phyloP scores from a whole-genome alignment of 2,329 filamentous ascomycete genomes.

The Fusarium oligoseptatum region DNA sequence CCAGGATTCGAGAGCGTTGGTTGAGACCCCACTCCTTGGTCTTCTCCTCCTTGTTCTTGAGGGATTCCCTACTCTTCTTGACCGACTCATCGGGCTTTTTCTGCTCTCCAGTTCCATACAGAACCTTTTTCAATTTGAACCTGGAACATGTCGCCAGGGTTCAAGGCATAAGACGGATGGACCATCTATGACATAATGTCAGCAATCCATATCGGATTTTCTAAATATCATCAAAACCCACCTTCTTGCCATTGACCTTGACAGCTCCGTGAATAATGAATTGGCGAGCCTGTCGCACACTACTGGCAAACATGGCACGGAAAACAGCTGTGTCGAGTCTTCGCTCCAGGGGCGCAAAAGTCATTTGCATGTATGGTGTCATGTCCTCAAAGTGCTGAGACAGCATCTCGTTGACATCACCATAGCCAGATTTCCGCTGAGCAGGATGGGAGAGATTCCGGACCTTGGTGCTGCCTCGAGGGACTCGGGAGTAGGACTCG shows the following conservation, averaged over 20 bases:
- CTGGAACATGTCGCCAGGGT: slow-evolving; percentile 98
- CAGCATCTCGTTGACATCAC: slow-evolving; percentile 51
- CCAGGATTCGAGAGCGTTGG: slow-evolving; percentile 32
- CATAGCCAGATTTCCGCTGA: slow-evolving; percentile 43
- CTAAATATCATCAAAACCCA: slow-evolving; percentile 52
- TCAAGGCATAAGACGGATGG: slow-evolving; percentile 92
- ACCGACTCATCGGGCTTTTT: slow-evolving; percentile 62
- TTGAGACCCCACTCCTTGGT: slow-evolving; percentile 40
- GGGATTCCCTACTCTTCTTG: slow-evolving; percentile 44
- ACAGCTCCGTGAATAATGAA: slow-evolving; percentile 95
- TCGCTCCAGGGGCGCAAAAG: slow-evolving; percentile 90
- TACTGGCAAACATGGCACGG: slow-evolving; percentile 93
- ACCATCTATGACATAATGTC: slow-evolving; percentile 74
- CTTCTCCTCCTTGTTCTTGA: slow-evolving; percentile 46
- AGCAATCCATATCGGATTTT: background rate
- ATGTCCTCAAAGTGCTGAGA: slow-evolving; percentile 55
- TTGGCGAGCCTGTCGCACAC: slow-evolving; percentile 90
- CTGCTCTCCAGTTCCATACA: slow-evolving; percentile 85
- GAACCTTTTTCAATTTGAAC: slow-evolving; percentile 89
- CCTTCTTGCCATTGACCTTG: slow-evolving; percentile 96
- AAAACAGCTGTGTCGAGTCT: slow-evolving; percentile 95
- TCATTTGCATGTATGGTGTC: slow-evolving; percentile 97
- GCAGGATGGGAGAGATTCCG: slow-evolving; percentile 38
- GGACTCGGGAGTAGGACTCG: slow-evolving; percentile 51
- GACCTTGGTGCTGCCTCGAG: slow-evolving; percentile 35